Conservation (phyloP, 805 yeast genomes). For the Myxozyma neotropica region DNA sequence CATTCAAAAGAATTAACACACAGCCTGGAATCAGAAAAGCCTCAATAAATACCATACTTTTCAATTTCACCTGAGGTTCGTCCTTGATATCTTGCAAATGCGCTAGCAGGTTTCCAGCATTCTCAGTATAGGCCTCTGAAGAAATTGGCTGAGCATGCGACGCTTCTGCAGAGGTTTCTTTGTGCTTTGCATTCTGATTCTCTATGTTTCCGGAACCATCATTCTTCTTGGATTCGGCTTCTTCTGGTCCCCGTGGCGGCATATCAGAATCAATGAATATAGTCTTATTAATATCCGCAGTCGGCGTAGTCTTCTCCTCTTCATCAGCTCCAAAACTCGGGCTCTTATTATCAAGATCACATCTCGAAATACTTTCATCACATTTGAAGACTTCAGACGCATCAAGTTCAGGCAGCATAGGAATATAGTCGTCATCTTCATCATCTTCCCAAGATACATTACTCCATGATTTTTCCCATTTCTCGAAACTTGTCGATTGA, state of each 20-base stretch:
- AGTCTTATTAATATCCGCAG: background rate
- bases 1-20: background rate
- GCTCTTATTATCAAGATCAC: background rate
- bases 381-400: background rate
- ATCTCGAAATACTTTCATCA: background rate
- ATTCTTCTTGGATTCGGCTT: too few relatives aligned
- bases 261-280: background rate
- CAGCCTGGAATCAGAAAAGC: too few relatives aligned
- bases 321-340: background rate
- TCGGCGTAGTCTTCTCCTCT: background rate
- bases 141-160: too few relatives aligned
- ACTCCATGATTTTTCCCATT: conserved; percentile 3
- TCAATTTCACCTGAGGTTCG: too few relatives aligned
- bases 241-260: too few relatives aligned
- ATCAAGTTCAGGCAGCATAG: background rate
- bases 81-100: too few relatives aligned
- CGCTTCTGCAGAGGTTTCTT: too few relatives aligned
- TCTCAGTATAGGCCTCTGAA: too few relatives aligned
- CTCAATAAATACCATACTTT: too few relatives aligned
- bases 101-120: too few relatives aligned
- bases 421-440: conserved; percentile 2
- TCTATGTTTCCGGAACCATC: background rate
- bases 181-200: background rate
- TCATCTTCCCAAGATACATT: conserved; percentile 4
- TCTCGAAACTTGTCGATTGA: background rate